Conservation (phyloP, 805 yeast species). For the Starmerella khaoyaiensis region DNA sequence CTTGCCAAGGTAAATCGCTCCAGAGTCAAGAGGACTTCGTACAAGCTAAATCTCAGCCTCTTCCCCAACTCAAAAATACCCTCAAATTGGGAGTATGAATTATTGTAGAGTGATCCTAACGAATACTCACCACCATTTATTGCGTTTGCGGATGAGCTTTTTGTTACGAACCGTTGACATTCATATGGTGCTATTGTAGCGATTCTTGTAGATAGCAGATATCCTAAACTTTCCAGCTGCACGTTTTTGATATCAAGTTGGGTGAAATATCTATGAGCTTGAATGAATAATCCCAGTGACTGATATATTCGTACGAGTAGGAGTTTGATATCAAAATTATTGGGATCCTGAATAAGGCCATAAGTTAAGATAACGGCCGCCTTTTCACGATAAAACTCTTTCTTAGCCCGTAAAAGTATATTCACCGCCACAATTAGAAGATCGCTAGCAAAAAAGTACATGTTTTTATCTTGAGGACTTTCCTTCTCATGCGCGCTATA, state of each 20-base stretch:
- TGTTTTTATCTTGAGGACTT: conserved; percentile 37
- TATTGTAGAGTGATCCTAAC: conserved; percentile 42
- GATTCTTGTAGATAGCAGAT: conserved; percentile 38
- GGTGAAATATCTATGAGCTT: conserved; percentile 41
- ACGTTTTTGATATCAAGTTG: conserved; percentile 54
- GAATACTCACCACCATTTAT: conserved; percentile 40
- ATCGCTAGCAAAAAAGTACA: conserved; percentile 59
- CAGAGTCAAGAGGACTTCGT: conserved; percentile 26
- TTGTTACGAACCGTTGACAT: background rate
- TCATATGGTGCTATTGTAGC: conserved; percentile 35
- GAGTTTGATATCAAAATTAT: conserved; percentile 56
- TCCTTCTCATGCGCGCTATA: conserved; percentile 32
- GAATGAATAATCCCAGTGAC: conserved; percentile 40
- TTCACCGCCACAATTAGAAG: conserved; percentile 45
- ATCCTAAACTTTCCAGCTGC: conserved; percentile 56
- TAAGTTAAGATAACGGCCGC: conserved; percentile 47
- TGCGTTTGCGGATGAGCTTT: conserved; percentile 29
- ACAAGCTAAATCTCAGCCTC: conserved; percentile 39
- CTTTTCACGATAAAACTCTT: conserved; percentile 22
- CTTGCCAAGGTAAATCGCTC: conserved; percentile 23
- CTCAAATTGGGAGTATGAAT: conserved; percentile 51
- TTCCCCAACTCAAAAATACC: conserved; percentile 52
- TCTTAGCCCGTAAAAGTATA: conserved; percentile 24
- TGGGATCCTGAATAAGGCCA: conserved; percentile 43
- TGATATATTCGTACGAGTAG: conserved; percentile 60